Evolutionary conservation across 371 early-diverging fungal genomes (phyloP).

Genomic region (Quaeritorhiza haematococci): DNA sequence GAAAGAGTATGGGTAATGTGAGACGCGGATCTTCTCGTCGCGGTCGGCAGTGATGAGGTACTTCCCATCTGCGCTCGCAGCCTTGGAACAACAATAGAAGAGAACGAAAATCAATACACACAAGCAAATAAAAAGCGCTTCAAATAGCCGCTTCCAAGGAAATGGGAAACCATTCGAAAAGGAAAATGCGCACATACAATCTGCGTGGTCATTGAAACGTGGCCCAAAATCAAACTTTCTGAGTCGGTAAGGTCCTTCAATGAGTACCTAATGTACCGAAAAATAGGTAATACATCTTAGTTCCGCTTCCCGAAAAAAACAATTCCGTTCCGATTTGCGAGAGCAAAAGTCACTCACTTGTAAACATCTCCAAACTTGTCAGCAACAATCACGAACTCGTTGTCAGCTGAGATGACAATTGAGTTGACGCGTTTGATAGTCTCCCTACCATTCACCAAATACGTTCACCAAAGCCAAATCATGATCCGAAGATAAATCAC

Average conservation of each 20-base stretch:
- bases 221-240: conserved; percentile 73
- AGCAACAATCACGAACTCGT: conserved; percentile 64
- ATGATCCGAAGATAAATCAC: not conserved
- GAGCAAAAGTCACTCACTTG: conserved; percentile 40
- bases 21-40: conserved; percentile 92
- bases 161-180: not conserved
- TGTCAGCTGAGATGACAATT: conserved; percentile 54
- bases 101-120: conserved; percentile 40
- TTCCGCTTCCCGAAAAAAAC: not conserved
- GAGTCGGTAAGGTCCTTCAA: conserved; percentile 19
- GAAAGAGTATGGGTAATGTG: conserved; percentile 79
- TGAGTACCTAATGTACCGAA: conserved; percentile 10
- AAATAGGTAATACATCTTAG: not conserved
- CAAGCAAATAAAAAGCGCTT: not conserved
- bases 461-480: no score
- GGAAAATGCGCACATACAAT: conserved; percentile 46
- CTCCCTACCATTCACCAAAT: conserved; percentile 36
- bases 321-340: not conserved
- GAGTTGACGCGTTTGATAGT: conserved; percentile 67
- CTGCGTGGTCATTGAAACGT: conserved; percentile 90
- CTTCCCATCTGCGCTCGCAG: conserved; percentile 16
- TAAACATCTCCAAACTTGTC: conserved; percentile 96
- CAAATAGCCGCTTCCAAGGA: not conserved
- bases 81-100: not conserved
- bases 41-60: conserved; percentile 79